A percentile compares a stretch with the other conserved stretches of the same genome.
These are phyloP conservation scores for Glaciozyma martinii DNA, from an alignment of 768 basidiomycete genomes.

Conservation along the genomic window DNA sequence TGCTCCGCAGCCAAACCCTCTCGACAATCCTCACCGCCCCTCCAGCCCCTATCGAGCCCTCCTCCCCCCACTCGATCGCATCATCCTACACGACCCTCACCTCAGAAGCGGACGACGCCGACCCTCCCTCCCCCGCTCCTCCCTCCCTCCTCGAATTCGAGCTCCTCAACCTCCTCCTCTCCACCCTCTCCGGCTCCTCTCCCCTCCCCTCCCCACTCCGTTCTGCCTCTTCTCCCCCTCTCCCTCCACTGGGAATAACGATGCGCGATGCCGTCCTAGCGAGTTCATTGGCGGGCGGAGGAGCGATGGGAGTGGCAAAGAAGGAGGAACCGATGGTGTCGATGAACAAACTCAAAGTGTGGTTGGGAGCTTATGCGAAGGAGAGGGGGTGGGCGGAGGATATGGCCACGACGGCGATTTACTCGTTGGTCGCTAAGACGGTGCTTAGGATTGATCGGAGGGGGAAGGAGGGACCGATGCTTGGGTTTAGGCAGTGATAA, in stretches of 20 bases:
- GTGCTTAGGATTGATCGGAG: constrained; percentile 20
- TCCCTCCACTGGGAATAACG: constrained; percentile 2
- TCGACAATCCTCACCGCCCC: neutral
- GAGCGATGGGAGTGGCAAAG: neutral
- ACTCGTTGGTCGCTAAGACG: constrained; percentile 12
- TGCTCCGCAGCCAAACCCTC: neutral
- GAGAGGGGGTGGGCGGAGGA: constrained; percentile 18
- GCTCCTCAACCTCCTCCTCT: constrained; percentile 11
- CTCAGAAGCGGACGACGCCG: neutral
- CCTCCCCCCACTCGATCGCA: constrained; percentile 12
- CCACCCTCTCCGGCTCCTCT: neutral
- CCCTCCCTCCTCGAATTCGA: constrained; percentile 11
- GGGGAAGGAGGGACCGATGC: constrained; percentile 18
- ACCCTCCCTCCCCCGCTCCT: neutral
- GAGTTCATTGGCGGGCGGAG: neutral
- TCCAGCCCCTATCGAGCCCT: neutral
- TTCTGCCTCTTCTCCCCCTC: neutral
- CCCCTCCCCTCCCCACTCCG: neutral
- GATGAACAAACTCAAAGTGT: constrained; percentile 12
- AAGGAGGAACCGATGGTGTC: constrained; percentile 4
- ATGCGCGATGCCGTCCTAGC: constrained; percentile 10
- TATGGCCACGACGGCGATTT: constrained; percentile 23
- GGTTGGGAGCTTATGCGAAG: constrained; percentile 6
- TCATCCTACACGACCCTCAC: constrained; percentile 5
- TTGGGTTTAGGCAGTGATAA: constrained; percentile 12